Evolutionary conservation across 495 filamentous ascomycete genomes (phyloP).

Genomic region (Geopyxis carbonaria): DNA sequence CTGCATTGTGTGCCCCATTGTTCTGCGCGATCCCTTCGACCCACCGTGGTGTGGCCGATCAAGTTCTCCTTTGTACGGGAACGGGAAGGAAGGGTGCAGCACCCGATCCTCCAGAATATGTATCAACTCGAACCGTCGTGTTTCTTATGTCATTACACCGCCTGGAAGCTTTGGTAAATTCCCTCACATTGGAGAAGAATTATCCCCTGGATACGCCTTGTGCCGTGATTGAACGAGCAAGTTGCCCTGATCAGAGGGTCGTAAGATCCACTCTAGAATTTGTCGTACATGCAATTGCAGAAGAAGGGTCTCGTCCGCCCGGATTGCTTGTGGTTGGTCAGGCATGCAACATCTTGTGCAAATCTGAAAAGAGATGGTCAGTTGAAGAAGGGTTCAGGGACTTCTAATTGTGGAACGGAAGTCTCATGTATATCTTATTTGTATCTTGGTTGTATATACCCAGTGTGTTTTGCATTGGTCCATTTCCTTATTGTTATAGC

Average conservation of each 20-base stretch:
- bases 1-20: slow-evolving; percentile 66
- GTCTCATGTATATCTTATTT: too few relatives aligned
- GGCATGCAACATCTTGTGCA: slow-evolving; percentile 61
- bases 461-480: too few relatives aligned
- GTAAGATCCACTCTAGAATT: slow-evolving; percentile 68
- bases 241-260: slow-evolving; percentile 83
- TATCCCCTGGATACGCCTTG: slow-evolving; percentile 54
- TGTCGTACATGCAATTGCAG: slow-evolving; percentile 69
- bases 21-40: slow-evolving; percentile 80
- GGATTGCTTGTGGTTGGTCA: slow-evolving; percentile 77
- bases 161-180: slow-evolving; percentile 49
- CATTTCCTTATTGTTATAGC: too few relatives aligned
- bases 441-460: too few relatives aligned
- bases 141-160: slow-evolving; percentile 93
- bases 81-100: slow-evolving; percentile 83
- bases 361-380: slow-evolving; percentile 48
- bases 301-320: slow-evolving; percentile 75
- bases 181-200: slow-evolving; percentile 35
- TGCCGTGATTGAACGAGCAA: slow-evolving; percentile 85
- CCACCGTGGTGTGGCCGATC: slow-evolving; percentile 76
- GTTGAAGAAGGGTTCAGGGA: slow-evolving; percentile 81
- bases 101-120: slow-evolving; percentile 62
- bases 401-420: slow-evolving; percentile 29
- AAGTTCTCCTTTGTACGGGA: slow-evolving; percentile 84
- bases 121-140: slow-evolving; percentile 64